Evolutionary conservation across 2,329 filamentous ascomycete species (phyloP).

Genomic region (Hymenoscyphus fructigenus): DNA sequence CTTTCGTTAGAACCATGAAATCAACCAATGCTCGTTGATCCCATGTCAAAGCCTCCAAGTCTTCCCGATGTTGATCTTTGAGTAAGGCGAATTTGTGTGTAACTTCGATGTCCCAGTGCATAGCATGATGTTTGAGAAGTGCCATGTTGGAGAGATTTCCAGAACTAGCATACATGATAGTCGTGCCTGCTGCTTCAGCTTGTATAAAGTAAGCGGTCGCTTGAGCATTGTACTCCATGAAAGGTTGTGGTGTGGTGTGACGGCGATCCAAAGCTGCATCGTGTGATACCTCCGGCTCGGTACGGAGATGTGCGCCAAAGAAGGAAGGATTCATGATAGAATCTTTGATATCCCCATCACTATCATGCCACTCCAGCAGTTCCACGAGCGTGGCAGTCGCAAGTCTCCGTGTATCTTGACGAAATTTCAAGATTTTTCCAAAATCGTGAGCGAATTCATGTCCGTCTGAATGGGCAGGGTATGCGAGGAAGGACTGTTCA

Average conservation of each 20-base stretch:
- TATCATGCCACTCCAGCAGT: slow-evolving; percentile 32
- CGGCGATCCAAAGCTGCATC: slow-evolving; percentile 36
- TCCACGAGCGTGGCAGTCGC: slow-evolving; percentile 37
- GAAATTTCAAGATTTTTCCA: slow-evolving; percentile 41
- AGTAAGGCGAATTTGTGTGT: slow-evolving; percentile 46
- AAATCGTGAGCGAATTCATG: slow-evolving; percentile 39
- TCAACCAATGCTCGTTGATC: slow-evolving; percentile 51
- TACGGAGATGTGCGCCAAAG: slow-evolving; percentile 42
- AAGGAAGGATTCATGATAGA: slow-evolving; percentile 36
- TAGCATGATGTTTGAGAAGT: slow-evolving; percentile 40
- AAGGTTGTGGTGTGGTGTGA: slow-evolving; percentile 21
- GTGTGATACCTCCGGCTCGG: slow-evolving; percentile 28
- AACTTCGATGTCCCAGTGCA: slow-evolving; percentile 39
- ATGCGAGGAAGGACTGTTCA: slow-evolving; percentile 41
- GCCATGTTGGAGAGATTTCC: slow-evolving; percentile 41
- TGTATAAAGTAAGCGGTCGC: slow-evolving; percentile 40
- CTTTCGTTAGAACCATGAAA: slow-evolving; percentile 47
- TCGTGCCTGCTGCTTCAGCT: slow-evolving; percentile 32
- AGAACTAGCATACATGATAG: slow-evolving; percentile 45
- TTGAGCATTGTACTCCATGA: slow-evolving; percentile 38
- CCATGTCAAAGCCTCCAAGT: slow-evolving; percentile 43
- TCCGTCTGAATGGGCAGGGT: slow-evolving; percentile 40
- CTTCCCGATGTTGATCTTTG: slow-evolving; percentile 35
- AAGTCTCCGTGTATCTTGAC: slow-evolving; percentile 28
- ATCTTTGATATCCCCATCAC: slow-evolving; percentile 32